Evolutionary conservation across 2,329 filamentous ascomycete genomes (phyloP), one percentile per base, ranked within the genome.

Genomic region (Paramyrothecium roridum): DNA sequence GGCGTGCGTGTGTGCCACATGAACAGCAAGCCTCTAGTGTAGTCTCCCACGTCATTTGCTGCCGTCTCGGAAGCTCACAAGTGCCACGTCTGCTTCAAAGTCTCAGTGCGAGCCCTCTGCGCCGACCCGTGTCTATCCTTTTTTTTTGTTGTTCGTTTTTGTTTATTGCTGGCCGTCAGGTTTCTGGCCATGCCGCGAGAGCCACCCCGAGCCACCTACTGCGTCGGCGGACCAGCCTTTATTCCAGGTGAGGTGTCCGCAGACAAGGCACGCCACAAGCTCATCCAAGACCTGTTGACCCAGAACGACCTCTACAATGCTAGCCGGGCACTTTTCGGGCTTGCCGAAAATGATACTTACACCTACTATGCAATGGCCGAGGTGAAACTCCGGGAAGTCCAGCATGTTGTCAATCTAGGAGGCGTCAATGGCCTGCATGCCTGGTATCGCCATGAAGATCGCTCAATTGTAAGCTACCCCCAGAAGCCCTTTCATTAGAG

Each of bases 281-380:
- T 68, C 52, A 74, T 70, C 16, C 59, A 66, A 46, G 69, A 73
- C 21, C 62, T 70, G n/a, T 70, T 82, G 46, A 57, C 65, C n/a
- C 60, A 65, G 49, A 71, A 80, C 63, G 73, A 81, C 65, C 66
- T 82, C 52, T 69, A 73, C 59, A 67, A 65, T 50, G 79, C 80
- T 57, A 75, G 77, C 56, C 64, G 72, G 52, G 63, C 69, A 20
- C 73, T 79, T 56, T 76, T 82, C 54, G 60, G 70, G 48, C 70
- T 82, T 20, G 73, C 77, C 3, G 67, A 72, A 20, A 63, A 63
- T 54, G 80, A 82, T 59, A 57, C 61, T 19, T 82, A 80, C 61
- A 75, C 76, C 50, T 83, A 82, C 65, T 78, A 81, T 66, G 80
- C 80, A 58, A 75, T 78, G 56, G 73, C 74, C 45, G 78, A 76